Base-by-base conservation (phyloP, 306 rosid genomes). In the Prunus mira region DNA sequence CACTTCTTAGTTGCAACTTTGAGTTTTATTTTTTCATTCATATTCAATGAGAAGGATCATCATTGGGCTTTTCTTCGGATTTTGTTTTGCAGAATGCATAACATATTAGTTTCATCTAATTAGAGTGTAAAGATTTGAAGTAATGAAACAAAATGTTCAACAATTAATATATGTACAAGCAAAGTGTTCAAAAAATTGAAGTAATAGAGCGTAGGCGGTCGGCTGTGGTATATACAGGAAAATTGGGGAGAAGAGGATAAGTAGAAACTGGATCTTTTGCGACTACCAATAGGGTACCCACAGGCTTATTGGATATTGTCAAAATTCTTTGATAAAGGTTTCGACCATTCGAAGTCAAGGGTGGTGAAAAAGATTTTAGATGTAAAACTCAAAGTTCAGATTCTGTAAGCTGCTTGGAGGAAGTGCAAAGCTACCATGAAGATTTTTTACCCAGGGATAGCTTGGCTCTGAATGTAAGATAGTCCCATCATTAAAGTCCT, bases 1-100 rank as follows among this genome's bases (percentile, higher is more conserved):
- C n/a, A 73, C 54, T 50, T 77, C 67, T 55, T 24, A 57, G 18
- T 22, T 32, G 68, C 51, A 43, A 17, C 67, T 65, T 72, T 22
- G 56, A 30, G 55, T 9, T 51, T 67, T 10, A 3, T 11, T 10
- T 41, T 12, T 45, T 67, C 17, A 11, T 54, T 52, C 64, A 52
- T 57, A n/a, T 54, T 14, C 52, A 12, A 41, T 63, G 14, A 27
- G 18, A 63, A 58, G 14, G 46, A 60, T 72, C 77, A 9, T 58
- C 19, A 41, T 22, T 56, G 38, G 38, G 66, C 56, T 55, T 32
- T 30, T 43, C 19, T 24, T 0, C 3, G n/a, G 58, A 30, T 63
- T 30, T 63, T 3, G 10, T 63, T 28, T 15, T 63, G 30, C 22
- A 10, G 14, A 3, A 5, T 62, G 5, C 43, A 25, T 13, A 62